Base-by-base conservation (phyloP, 148 eudicot species). In the Rhododendron kiyosumense region DNA sequence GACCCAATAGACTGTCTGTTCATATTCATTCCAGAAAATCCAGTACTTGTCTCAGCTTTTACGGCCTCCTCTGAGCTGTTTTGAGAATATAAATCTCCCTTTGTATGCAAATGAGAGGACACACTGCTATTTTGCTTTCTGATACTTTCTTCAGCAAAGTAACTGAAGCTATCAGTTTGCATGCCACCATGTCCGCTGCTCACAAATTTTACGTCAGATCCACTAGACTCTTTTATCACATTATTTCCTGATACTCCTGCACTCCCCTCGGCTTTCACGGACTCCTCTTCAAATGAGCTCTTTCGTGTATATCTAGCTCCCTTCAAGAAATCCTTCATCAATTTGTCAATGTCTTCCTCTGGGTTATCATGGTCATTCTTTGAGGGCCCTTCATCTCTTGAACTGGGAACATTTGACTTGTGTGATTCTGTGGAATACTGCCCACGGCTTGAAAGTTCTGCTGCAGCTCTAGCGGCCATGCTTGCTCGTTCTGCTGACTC, bases 401-500 rank as follows among this genome's bases (percentile, higher is more conserved):
- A 14, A 78, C 71, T 74, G 81, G 86, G 82, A 69, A 7, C 48
- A 67, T 84, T 88, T 51, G 92, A 86, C 51, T 48, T 82, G 8
- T 82, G 87, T 34, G 90, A 86, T 85, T 90, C 92, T n/a, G 88
- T 63, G 36, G 93, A 90, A 86, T 83, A 45, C 41, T 87, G 89
- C 13, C 83, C 91, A 57, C 81, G 91, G 8, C 87, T 92, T 54
- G 99, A 87, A 87, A 95, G 89, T 88, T 92, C 94, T 24, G 98
- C 99, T 79, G 99, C 99, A 87, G 99, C 99, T 94, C 96, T 91
- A 69, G 99, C 99, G 88, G 99, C 99, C 90, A 90, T 87, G 89
- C 96, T 94, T 79, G 99, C 99, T 83, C 85, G 90, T 90, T 95
- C 99, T 81, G 99, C 99, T 83, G 98, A 91, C 91, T 93, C 96